Conservation (phyloP, 352 stramenopile species). For the Phytophthora colocasiae region DNA sequence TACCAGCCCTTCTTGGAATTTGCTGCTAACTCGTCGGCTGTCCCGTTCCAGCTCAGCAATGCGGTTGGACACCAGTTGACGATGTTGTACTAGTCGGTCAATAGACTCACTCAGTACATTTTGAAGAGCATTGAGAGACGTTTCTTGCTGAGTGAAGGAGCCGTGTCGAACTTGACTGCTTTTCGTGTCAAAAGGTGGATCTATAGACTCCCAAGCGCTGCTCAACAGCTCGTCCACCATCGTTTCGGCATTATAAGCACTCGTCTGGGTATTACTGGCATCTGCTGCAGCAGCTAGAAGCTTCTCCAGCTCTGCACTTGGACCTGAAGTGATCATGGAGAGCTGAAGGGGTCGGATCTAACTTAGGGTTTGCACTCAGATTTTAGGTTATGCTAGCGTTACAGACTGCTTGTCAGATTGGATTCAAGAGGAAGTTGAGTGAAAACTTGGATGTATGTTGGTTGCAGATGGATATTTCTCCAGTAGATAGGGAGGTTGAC, state of each 20-base stretch:
- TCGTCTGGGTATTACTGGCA: not conserved
- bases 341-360: not conserved
- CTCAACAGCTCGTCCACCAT: constrained; percentile 85
- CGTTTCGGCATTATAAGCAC: constrained; percentile 62
- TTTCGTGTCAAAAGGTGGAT: constrained; percentile 13
- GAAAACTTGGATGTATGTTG: not conserved
- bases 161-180: constrained; percentile 1
- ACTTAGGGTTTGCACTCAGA: not conserved
- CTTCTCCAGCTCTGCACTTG: constrained; percentile 70
- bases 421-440: constrained; percentile 21
- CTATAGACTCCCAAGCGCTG: constrained; percentile 56
- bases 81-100: constrained; percentile 62
- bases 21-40: constrained; percentile 58
- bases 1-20: constrained; percentile 70
- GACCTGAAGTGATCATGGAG: constrained; percentile 6
- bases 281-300: constrained; percentile 36
- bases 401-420: not conserved
- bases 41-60: constrained; percentile 72
- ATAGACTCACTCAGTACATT: constrained; percentile 65
- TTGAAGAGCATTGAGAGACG: constrained; percentile 73
- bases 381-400: too few relatives aligned
- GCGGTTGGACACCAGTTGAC: constrained; percentile 59
- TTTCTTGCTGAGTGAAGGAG: constrained; percentile 67
- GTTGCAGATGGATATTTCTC: not conserved
- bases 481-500: constrained; percentile 1